Conservation (phyloP, 2,329 filamentous ascomycete species). For the Lecanicillium sp. region DNA sequence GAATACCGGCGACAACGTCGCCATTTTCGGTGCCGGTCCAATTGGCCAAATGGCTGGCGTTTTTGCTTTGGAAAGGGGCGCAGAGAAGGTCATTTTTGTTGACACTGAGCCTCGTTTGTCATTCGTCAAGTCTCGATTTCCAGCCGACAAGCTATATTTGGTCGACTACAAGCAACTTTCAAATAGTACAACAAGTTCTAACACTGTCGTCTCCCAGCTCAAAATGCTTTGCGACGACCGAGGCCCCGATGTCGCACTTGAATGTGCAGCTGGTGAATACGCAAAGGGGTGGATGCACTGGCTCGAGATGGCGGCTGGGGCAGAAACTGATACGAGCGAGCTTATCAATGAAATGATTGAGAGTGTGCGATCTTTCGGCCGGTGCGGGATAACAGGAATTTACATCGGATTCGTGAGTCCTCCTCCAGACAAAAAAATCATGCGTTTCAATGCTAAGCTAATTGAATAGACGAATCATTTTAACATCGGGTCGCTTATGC, state of each 20-base stretch:
- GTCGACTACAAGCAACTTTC: conserved; percentile 61
- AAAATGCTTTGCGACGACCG: conserved; percentile 67
- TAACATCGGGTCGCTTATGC: conserved; percentile 79
- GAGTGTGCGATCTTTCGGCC: conserved; percentile 63
- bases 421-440: background rate
- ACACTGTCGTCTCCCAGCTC: conserved; percentile 62
- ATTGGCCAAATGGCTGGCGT: conserved; percentile 79
- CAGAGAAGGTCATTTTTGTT: conserved; percentile 69
- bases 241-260: conserved; percentile 68
- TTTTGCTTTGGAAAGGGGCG: conserved; percentile 70
- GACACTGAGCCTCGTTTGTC: conserved; percentile 67
- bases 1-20: conserved; percentile 69
- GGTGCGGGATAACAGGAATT: conserved; percentile 70
- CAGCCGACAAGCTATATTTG: conserved; percentile 52
- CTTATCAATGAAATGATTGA: conserved; percentile 75
- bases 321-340: conserved; percentile 81
- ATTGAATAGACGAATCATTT: conserved; percentile 64
- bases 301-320: conserved; percentile 53
- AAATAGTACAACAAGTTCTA: conserved; percentile 49
- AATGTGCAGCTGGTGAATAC: conserved; percentile 59
- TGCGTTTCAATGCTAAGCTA: too few relatives aligned
- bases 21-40: conserved; percentile 79
- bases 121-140: conserved; percentile 58
- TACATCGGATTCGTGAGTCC: conserved; percentile 52
- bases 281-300: conserved; percentile 56